Percentiles rank a stretch among this genome's conserved stretches.
Evolutionary conservation across 225 moss, liverwort and hornwort genomes (phyloP).

Genomic region (Pleurozium schreberi): DNA sequence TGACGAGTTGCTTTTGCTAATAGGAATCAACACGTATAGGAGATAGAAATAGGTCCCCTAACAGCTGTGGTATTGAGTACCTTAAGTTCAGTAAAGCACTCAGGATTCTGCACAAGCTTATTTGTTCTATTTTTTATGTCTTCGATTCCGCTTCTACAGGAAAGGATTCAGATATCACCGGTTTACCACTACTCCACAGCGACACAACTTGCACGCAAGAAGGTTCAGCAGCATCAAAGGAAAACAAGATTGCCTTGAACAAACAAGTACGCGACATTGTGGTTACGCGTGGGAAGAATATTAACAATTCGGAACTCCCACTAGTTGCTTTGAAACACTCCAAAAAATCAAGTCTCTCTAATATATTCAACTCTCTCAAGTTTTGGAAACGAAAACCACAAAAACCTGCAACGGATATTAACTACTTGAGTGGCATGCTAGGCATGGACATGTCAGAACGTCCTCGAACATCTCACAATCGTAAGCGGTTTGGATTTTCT

Average conservation of each 20-base stretch:
- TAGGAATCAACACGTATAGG: neutral
- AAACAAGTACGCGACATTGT: constrained; percentile 1
- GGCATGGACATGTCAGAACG: neutral
- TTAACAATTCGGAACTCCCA: neutral
- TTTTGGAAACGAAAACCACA: constrained; percentile 31
- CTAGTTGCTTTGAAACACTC: neutral
- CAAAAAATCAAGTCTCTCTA: constrained; percentile 1
- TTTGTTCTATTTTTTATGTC: neutral
- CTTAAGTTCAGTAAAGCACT: neutral
- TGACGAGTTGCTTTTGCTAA: neutral
- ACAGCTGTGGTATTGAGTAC: neutral
- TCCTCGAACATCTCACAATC: neutral
- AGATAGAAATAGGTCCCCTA: neutral
- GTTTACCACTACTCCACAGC: neutral
- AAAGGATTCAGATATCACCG: neutral
- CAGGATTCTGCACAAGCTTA: neutral
- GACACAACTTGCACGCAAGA: neutral
- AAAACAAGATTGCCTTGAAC: neutral
- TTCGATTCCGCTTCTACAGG: neutral
- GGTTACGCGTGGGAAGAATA: neutral
- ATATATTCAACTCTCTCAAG: constrained; percentile 10
- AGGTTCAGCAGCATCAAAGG: neutral
- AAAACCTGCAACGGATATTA: neutral
- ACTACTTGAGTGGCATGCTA: neutral
- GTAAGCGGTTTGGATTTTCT: neutral